Evolutionary conservation across 371 early-diverging fungal genomes (phyloP), one percentile per base, ranked within the genome.

Genomic region (Mortierella sp.): DNA sequence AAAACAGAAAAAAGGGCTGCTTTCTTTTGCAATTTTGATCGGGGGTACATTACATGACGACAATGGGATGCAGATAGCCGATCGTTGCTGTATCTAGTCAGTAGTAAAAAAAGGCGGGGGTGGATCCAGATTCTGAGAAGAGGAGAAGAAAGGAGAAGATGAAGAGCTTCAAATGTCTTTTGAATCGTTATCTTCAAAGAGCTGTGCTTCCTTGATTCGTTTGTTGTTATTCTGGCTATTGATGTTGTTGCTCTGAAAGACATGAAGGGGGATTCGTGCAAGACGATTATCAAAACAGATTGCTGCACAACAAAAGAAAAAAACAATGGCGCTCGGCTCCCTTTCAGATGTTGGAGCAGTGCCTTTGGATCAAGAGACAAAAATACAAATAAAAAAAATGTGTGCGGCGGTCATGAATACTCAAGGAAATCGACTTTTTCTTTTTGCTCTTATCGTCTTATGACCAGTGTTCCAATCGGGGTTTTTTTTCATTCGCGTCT

Each of bases 291-390:
- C 63, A 63, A 63, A 31, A 63, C 34, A 63, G 14, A 50, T 13
- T 14, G 14, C 48, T 11, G 48, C 9, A 48, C 48, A 48, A 48
- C 48, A 14, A 8, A 48, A 14, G 48, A 48, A 48, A 48, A 48
- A 60, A 60, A 60, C 63, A 63, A 63, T 63, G 31, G 63, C 63
- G 63, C 63, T 63, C 63, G 63, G 63, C 16, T 63, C 63, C 63
- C 31, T 63, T 31, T 6, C 63, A 34, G 7, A 31, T 63, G 26
- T 58, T 26, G 26, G 9, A 13, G 47, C 47, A 47, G 21, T 38
- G 58, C 11, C 11, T 11, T 28, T 28, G 13, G 14, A 3, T 16
- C 26, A 13, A 28, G 6, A 34, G 55, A 38, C 9, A 34, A 65
- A 8, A 65, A 21, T 24, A 65, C 21, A 65, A 65, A 65, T 19